Conservation (phyloP, 108 stramenopile genomes). For the Skeletonema costatum region DNA sequence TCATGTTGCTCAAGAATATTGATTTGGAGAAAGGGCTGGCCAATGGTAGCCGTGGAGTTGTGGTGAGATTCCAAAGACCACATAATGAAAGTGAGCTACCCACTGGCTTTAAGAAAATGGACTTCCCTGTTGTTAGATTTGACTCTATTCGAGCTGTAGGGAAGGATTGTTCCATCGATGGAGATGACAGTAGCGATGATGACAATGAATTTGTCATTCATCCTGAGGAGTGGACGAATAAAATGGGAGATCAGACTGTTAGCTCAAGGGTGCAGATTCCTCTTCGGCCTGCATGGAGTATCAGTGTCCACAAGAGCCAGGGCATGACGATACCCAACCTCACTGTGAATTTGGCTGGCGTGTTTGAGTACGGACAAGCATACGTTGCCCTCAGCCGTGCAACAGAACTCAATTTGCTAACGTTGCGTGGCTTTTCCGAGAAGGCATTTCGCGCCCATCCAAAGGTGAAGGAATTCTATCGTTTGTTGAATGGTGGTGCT, state of each 20-base stretch:
- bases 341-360: conserved; percentile 73
- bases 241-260: conserved; percentile 42
- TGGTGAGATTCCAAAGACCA: conserved; percentile 60
- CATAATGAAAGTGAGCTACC: conserved; percentile 44
- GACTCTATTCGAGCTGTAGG: conserved; percentile 24
- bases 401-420: conserved; percentile 54
- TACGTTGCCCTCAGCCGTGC: conserved; percentile 92
- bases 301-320: conserved; percentile 84
- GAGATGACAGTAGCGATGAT: conserved; percentile 10
- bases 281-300: conserved; percentile 72
- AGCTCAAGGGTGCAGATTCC: conserved; percentile 64
- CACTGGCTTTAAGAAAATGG: conserved; percentile 43
- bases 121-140: conserved; percentile 52
- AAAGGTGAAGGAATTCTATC: conserved; percentile 32
- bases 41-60: conserved; percentile 91
- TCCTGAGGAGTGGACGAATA: conserved; percentile 47
- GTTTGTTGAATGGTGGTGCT: conserved; percentile 7
- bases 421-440: conserved; percentile 60
- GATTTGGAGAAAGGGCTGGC: conserved; percentile 58
- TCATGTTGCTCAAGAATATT: conserved; percentile 88
- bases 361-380: conserved; percentile 91
- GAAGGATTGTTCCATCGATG: background rate
- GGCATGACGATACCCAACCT: conserved; percentile 78
- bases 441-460: conserved; percentile 57
- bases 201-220: conserved; percentile 39